Conservation (phyloP, 208 protist genomes). For the Acanthamoeba quina region DNA sequence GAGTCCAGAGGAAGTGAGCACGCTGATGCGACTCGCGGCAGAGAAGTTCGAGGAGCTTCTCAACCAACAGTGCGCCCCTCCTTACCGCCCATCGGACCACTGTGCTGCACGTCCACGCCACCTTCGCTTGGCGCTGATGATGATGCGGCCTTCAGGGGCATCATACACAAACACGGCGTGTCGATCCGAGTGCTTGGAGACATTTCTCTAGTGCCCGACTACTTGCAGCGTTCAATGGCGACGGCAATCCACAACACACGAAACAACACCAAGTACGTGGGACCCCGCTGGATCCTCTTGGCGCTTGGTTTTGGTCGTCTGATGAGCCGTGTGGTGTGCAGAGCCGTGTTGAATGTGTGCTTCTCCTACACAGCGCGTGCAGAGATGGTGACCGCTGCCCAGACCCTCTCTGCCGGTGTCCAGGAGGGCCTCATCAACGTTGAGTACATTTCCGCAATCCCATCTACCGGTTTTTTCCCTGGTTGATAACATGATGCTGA, state of each 20-base stretch:
- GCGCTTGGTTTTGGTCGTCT: not conserved
- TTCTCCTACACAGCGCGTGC: constrained; percentile 89
- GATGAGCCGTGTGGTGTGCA: not conserved
- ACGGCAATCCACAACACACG: constrained; percentile 47
- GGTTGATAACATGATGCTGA: not conserved
- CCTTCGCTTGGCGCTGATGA: not conserved
- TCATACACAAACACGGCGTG: constrained; percentile 75
- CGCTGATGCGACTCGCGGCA: constrained; percentile 88
- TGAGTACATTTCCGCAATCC: constrained; percentile 47
- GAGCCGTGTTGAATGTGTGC: constrained; percentile 88
- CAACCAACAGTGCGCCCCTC: constrained; percentile 39
- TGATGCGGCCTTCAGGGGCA: not conserved
- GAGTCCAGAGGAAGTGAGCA: constrained; percentile 86
- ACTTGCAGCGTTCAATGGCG: constrained; percentile 61
- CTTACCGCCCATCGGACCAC: not conserved
- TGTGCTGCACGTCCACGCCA: not conserved
- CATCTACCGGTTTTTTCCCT: not conserved
- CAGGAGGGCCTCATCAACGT: constrained; percentile 53
- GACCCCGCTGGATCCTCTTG: not conserved
- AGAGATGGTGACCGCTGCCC: constrained; percentile 87
- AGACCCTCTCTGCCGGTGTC: constrained; percentile 65
- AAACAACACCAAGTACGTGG: constrained; percentile 55
- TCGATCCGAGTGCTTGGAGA: constrained; percentile 83
- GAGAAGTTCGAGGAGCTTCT: constrained; percentile 83
- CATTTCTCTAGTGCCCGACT: constrained; percentile 63